Evolutionary conservation across 1,284 basidiomycete genomes (phyloP).

Genomic region (Ganoderma leucocontextum): DNA sequence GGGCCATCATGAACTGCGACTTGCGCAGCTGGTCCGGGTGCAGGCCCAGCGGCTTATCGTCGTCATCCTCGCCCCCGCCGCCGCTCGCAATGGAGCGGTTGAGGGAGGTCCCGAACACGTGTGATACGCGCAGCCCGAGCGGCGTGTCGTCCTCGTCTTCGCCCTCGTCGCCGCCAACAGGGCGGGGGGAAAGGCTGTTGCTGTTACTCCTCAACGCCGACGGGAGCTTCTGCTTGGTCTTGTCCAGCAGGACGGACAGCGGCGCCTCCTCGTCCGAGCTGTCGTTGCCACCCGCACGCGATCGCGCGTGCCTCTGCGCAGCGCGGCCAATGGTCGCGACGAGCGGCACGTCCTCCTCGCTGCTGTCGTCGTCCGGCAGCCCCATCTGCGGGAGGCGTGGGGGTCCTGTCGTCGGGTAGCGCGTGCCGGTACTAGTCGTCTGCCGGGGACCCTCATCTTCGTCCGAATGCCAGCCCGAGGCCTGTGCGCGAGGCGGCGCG

Average conservation of each 20-base stretch:
- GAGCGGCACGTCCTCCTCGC: conserved; percentile 82
- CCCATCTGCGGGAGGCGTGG: conserved; percentile 31
- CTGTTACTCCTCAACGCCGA: conserved; percentile 46
- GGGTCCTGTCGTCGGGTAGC: conserved; percentile 41
- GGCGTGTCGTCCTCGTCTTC: conserved; percentile 74
- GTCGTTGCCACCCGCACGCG: conserved; percentile 42
- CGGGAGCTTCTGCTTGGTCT: conserved; percentile 57
- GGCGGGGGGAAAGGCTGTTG: conserved; percentile 43
- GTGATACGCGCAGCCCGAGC: conserved; percentile 68
- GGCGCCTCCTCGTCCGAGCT: conserved; percentile 82
- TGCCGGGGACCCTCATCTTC: conserved; percentile 53
- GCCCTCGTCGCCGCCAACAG: conserved; percentile 36
- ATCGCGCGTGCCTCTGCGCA: conserved; percentile 49
- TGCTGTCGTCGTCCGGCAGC: conserved; percentile 53
- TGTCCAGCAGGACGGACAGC: conserved; percentile 64
- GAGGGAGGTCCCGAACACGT: conserved; percentile 23
- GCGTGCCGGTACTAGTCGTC: conserved; percentile 59
- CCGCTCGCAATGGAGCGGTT: conserved; percentile 27
- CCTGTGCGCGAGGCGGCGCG: conserved; percentile 37
- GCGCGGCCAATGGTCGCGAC: conserved; percentile 65
- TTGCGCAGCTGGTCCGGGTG: conserved; percentile 81
- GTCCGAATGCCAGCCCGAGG: conserved; percentile 35
- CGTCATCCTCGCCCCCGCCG: conserved; percentile 45
- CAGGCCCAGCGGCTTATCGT: conserved; percentile 66
- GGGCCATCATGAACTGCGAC: conserved; percentile 74